Percentiles rank a stretch among this genome's conserved stretches.
These are phyloP conservation scores for Colletotrichum sp. DNA, from an alignment of 2,329 filamentous ascomycete species.

Conservation along the genomic window DNA sequence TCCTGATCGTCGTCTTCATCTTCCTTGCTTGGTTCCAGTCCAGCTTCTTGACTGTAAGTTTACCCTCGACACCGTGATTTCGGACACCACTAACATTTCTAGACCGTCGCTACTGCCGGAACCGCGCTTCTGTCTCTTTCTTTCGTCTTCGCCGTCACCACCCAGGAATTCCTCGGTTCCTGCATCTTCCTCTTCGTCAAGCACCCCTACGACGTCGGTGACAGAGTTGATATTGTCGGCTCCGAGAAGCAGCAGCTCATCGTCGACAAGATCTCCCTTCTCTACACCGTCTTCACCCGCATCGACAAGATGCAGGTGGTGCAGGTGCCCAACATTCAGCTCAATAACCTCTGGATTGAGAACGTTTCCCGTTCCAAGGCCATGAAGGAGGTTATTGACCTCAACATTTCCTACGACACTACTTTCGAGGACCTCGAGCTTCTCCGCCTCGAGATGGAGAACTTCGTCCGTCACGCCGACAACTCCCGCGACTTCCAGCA, in stretches of 20 bases:
- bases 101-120: slow-evolving; percentile 84
- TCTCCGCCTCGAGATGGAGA: slow-evolving; percentile 82
- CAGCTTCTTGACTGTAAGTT: slow-evolving; percentile 50
- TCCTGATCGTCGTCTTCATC: slow-evolving; percentile 82
- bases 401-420: slow-evolving; percentile 87
- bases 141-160: slow-evolving; percentile 91
- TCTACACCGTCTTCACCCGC: slow-evolving; percentile 86
- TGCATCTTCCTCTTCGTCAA: slow-evolving; percentile 99
- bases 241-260: slow-evolving; percentile 67
- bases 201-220: slow-evolving; percentile 95
- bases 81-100: slow-evolving; percentile 32
- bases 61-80: not conserved
- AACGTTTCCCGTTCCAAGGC: slow-evolving; percentile 90
- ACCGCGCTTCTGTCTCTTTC: slow-evolving; percentile 94
- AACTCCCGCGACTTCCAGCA: slow-evolving; percentile 92
- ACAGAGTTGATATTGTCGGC: slow-evolving; percentile 81
- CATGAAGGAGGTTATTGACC: slow-evolving; percentile 84
- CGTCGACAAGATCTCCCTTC: slow-evolving; percentile 91
- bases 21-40: slow-evolving; percentile 51
- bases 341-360: slow-evolving; percentile 94
- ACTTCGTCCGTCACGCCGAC: slow-evolving; percentile 81
- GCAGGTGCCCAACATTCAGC: slow-evolving; percentile 85
- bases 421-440: slow-evolving; percentile 88
- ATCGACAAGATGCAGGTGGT: slow-evolving; percentile 81
- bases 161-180: slow-evolving; percentile 94